Conservation (phyloP, 495 filamentous ascomycete species). For the Aspergillus leporis region DNA sequence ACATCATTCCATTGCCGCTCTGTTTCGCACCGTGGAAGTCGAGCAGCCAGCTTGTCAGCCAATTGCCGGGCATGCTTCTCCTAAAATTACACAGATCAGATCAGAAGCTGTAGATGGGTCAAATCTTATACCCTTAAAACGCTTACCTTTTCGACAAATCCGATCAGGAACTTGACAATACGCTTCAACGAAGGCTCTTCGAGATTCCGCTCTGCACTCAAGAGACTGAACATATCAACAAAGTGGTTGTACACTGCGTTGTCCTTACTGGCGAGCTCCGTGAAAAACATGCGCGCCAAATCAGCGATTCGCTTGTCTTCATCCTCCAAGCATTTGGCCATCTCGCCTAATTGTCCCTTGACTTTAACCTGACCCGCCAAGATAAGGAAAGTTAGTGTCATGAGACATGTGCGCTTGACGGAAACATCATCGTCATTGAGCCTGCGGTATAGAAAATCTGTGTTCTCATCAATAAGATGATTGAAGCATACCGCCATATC, state of each 20-base stretch:
- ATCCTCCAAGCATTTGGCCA: constrained; percentile 98
- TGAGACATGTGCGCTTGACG: constrained; percentile 96
- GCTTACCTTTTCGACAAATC: constrained; percentile 94
- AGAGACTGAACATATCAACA: constrained; percentile 95
- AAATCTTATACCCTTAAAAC: neutral
- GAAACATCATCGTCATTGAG: constrained; percentile 84
- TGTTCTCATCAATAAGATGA: constrained; percentile 98
- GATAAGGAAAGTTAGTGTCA: constrained; percentile 98
- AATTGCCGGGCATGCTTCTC: constrained; percentile 98
- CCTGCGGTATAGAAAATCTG: constrained; percentile 93
- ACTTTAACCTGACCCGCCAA: constrained; percentile 98
- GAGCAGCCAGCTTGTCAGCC: constrained; percentile 86
- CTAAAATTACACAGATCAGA: constrained; percentile 40
- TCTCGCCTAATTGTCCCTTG: constrained; percentile 98
- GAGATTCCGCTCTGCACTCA: constrained; percentile 78
- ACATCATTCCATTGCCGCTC: constrained; percentile 98
- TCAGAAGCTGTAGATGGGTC: neutral
- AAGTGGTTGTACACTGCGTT: constrained; percentile 99
- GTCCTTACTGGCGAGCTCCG: constrained; percentile 93
- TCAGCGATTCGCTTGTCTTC: constrained; percentile 91
- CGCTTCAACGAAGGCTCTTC: constrained; percentile 80
- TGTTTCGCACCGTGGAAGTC: constrained; percentile 81
- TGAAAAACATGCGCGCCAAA: constrained; percentile 97
- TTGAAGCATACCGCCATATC: constrained; percentile 99
- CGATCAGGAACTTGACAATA: constrained; percentile 89